phyloP scores from a whole-genome alignment of 495 filamentous ascomycete species.

The Bacidia gigantensis region DNA sequence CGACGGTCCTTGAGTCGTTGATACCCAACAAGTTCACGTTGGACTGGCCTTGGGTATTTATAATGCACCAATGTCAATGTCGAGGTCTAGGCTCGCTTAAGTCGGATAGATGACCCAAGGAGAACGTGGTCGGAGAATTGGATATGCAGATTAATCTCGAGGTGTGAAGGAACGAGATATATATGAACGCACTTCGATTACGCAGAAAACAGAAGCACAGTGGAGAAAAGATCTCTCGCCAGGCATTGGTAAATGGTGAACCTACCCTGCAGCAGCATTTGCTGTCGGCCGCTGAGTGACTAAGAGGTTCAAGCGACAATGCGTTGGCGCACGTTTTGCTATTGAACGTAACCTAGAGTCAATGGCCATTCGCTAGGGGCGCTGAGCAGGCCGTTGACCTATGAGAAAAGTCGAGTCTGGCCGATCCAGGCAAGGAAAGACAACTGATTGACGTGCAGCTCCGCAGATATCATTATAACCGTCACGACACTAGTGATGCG shows the following conservation, averaged over 20 bases:
- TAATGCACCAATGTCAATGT: background rate
- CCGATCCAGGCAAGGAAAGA: slow-evolving; percentile 23
- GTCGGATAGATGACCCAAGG: slow-evolving; percentile 10
- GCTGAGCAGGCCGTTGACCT: slow-evolving; percentile 44
- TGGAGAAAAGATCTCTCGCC: slow-evolving; percentile 10
- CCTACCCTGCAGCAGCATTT: slow-evolving; percentile 12
- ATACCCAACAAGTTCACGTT: slow-evolving; percentile 9
- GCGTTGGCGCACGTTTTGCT: slow-evolving; percentile 84
- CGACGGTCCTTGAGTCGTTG: slow-evolving; percentile 4
- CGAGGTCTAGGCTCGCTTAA: background rate
- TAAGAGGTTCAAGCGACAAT: slow-evolving; percentile 35
- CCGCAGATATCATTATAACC: slow-evolving; percentile 16
- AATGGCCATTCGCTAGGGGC: slow-evolving; percentile 2
- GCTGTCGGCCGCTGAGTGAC: slow-evolving; percentile 18
- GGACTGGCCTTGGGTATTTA: background rate
- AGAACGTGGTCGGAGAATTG: slow-evolving; percentile 14
- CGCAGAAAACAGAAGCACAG: slow-evolving; percentile 8
- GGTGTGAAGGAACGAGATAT: slow-evolving; percentile 7
- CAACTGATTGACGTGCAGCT: slow-evolving; percentile 20
- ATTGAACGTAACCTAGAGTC: slow-evolving; percentile 51
- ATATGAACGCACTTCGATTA: slow-evolving; percentile 6
- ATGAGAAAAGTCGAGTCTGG: slow-evolving; percentile 24
- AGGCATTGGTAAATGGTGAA: slow-evolving; percentile 13
- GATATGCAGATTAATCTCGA: slow-evolving; percentile 9
- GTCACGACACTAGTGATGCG: slow-evolving; percentile 18